Conservation (phyloP, 2,329 filamentous ascomycete genomes). For the Ophiostoma piceae region DNA sequence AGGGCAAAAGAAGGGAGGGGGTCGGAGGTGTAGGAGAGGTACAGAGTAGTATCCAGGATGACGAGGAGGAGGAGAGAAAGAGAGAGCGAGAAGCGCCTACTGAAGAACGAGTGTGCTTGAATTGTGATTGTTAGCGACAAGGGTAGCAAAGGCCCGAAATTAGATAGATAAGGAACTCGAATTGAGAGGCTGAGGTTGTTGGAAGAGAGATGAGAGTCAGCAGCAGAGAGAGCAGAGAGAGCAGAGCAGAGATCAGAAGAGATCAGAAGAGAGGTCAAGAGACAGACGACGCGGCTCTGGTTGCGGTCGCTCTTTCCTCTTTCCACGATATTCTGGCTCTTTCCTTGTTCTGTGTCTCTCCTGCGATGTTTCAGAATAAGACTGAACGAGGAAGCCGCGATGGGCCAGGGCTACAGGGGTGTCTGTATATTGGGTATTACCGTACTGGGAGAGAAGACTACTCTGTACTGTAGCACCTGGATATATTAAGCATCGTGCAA, state of each 20-base stretch:
- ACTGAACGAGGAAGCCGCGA: conserved; percentile 24
- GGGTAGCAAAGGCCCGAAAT: conserved; percentile 8
- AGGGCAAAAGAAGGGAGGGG: neutral
- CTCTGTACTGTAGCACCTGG: neutral
- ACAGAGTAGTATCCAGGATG: neutral
- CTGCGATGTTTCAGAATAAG: conserved; percentile 27
- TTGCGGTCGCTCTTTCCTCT: conserved; percentile 4
- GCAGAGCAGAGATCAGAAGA: neutral
- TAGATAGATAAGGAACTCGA: conserved; percentile 1
- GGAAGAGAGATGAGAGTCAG: neutral
- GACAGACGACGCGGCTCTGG: neutral
- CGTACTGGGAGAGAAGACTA: neutral
- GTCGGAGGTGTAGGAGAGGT: neutral
- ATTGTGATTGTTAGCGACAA: neutral
- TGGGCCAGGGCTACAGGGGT: conserved; percentile 19
- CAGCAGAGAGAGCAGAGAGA: no score
- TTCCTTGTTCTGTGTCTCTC: conserved; percentile 17
- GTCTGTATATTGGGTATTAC: neutral
- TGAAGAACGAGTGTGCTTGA: neutral
- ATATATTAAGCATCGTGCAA: neutral
- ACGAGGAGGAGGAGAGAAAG: neutral
- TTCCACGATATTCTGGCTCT: neutral
- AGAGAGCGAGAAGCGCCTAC: neutral
- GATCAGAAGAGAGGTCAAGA: neutral
- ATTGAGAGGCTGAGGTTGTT: neutral